Evolutionary conservation across 192 early-diverging fungal genomes (phyloP).

Genomic region (Mortierella alpina): DNA sequence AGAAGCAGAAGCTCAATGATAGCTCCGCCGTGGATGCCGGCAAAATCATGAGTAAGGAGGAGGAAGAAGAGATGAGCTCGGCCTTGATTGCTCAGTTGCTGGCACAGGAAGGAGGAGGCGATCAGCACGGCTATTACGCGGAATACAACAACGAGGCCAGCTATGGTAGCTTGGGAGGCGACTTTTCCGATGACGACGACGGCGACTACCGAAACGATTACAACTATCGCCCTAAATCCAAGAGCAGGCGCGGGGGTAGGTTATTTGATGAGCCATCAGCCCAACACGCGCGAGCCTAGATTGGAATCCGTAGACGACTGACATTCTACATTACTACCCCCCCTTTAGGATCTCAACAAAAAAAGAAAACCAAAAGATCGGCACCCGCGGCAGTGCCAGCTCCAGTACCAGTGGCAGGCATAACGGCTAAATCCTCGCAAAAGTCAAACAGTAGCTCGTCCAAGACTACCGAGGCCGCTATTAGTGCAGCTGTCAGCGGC

Average conservation of each 20-base stretch:
- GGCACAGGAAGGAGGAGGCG: slow-evolving; percentile 72
- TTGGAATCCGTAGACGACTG: neutral
- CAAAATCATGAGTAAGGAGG: slow-evolving; percentile 65
- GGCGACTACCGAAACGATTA: slow-evolving; percentile 64
- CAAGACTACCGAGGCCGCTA: slow-evolving; percentile 13
- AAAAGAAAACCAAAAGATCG: slow-evolving; percentile 21
- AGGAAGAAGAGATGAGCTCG: slow-evolving; percentile 84
- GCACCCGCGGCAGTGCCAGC: slow-evolving; percentile 3
- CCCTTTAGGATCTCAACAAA: neutral
- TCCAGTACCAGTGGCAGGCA: neutral
- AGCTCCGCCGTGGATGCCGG: neutral
- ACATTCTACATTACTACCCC: neutral
- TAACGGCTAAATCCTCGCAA: neutral
- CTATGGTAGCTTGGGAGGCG: slow-evolving; percentile 43
- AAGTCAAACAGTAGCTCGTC: neutral
- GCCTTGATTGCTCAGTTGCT: slow-evolving; percentile 84
- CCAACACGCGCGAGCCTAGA: neutral
- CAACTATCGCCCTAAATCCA: slow-evolving; percentile 45
- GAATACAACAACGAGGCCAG: slow-evolving; percentile 69
- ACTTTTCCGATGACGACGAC: slow-evolving; percentile 55
- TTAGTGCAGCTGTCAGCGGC: slow-evolving; percentile 6
- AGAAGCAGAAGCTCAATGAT: slow-evolving; percentile 29
- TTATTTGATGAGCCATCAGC: neutral
- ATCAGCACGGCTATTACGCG: slow-evolving; percentile 62
- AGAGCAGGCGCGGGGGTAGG: slow-evolving; percentile 37